Evolutionary conservation across 257 asterid species (phyloP), one percentile per base, ranked within the genome.

Genomic region (Solanum ossicruentum): DNA sequence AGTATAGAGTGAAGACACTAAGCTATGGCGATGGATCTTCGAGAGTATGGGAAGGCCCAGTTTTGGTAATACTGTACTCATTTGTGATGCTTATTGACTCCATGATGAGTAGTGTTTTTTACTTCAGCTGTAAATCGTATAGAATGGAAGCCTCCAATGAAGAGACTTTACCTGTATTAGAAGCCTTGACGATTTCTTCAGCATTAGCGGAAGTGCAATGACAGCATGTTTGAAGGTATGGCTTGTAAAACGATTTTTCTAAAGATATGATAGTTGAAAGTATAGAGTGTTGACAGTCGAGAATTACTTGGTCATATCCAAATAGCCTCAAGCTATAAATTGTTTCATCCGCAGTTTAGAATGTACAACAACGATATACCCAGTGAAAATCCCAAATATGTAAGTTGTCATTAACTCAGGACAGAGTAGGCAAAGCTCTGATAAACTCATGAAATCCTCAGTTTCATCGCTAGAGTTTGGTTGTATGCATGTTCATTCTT

Each of bases 41-140:
- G 5, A 91, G 98, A 87, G 88, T 93, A 80, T 96, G 98, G 99
- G 98, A 96, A 91, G 98, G 99, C 7, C 99, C 99, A 1, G 94
- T 96, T 84, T 87, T 96, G 92, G 97, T 96, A 26, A 26, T 93
- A 67, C 91, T 96, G 97, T 95, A 92, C 85, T 95, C 98, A 3
- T 93, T 95, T 73, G 92, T 96, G 86, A 90, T 91, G 90, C 93
- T 95, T 75, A 89, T 95, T 7, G 98, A 96, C 86, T 92, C 95
- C 23, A 96, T 96, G 98, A 96, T 93, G 97, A 95, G 91, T 84
- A 83, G 95, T 3, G 97, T 95, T 83, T 96, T 95, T 91, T 96
- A 96, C 93, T 96, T 95, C 93, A 93, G 98, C 80, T 96, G 99
- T 88, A 96, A 96, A 90, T 92, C 97, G 16, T 93, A 84, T 88